These are phyloP conservation scores for Solanum ahanhuiri DNA, from an alignment of 257 asterid species.

Conservation along the genomic window DNA sequence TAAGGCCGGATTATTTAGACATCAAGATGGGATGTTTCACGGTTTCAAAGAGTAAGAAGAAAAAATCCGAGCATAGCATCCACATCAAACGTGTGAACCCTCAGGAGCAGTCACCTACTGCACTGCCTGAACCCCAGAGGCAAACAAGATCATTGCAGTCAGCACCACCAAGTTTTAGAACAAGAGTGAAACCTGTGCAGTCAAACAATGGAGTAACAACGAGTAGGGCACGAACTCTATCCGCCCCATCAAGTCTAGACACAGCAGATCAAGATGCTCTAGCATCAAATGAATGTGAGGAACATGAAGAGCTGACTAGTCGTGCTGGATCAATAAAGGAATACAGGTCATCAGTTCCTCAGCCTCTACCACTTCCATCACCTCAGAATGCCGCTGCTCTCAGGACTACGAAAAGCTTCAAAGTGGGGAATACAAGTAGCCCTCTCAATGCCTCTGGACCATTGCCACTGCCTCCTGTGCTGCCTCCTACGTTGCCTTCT, in stretches of 20 bases:
- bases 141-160: slow-evolving; percentile 56
- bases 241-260: slow-evolving; percentile 78
- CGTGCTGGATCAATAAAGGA: slow-evolving; percentile 64
- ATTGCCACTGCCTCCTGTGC: slow-evolving; percentile 68
- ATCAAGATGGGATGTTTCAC: slow-evolving; percentile 75
- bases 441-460: slow-evolving; percentile 79
- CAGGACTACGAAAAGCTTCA: slow-evolving; percentile 56
- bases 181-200: slow-evolving; percentile 41
- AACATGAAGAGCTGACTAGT: slow-evolving; percentile 51
- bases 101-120: slow-evolving; percentile 55
- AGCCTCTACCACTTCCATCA: slow-evolving; percentile 91
- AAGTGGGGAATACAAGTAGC: slow-evolving; percentile 46
- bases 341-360: slow-evolving; percentile 53
- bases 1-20: not conserved
- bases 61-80: slow-evolving; percentile 38
- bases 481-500: slow-evolving; percentile 34
- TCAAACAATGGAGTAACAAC: slow-evolving; percentile 12
- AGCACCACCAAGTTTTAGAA: slow-evolving; percentile 84
- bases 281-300: slow-evolving; percentile 43
- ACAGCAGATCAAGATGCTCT: slow-evolving; percentile 54
- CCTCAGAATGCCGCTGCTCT: slow-evolving; percentile 39
- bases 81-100: slow-evolving; percentile 39
- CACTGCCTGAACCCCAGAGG: slow-evolving; percentile 66
- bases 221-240: slow-evolving; percentile 47
- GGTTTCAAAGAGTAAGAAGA: slow-evolving; percentile 59